phyloP scores from a whole-genome alignment of 2,329 filamentous ascomycete species.

The Cercospora canescens region DNA sequence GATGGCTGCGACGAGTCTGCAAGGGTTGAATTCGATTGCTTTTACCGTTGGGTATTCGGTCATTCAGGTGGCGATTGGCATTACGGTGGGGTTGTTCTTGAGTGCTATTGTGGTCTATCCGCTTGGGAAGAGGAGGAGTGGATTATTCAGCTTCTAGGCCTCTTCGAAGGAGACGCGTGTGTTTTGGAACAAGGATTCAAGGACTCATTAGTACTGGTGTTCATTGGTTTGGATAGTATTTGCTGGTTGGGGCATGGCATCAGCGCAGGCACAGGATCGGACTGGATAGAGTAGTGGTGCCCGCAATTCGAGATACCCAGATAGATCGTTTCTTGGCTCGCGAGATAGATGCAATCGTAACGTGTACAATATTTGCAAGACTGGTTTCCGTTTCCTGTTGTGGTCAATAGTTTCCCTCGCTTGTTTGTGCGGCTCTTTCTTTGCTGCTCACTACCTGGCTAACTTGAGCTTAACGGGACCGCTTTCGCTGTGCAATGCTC shows the following conservation, averaged over 20 bases:
- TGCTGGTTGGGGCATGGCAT: background rate
- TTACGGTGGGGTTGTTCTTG: conserved; percentile 52
- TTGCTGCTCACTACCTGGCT: background rate
- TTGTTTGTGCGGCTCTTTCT: background rate
- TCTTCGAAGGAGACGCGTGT: background rate
- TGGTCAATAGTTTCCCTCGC: background rate
- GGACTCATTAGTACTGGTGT: background rate
- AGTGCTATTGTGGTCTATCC: conserved; percentile 52
- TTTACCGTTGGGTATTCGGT: conserved; percentile 51
- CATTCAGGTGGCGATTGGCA: conserved; percentile 53
- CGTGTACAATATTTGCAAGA: conserved; percentile 1
- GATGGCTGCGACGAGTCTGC: conserved; percentile 32
- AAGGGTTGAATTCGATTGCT: conserved; percentile 44
- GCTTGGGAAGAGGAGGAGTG: conserved; percentile 49
- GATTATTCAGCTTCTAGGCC: conserved; percentile 42
- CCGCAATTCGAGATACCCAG: conserved; percentile 6
- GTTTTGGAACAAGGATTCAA: background rate
- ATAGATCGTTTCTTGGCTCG: conserved; percentile 9
- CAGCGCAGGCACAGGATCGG: background rate
- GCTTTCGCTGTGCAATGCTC: background rate
- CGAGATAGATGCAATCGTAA: background rate
- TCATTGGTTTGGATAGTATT: background rate
- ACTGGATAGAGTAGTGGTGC: background rate
- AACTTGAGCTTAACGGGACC: background rate
- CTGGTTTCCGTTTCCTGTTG: background rate